Evolutionary conservation across 371 early-diverging fungal genomes (phyloP).

Genomic region (Lichtheimia ornata): DNA sequence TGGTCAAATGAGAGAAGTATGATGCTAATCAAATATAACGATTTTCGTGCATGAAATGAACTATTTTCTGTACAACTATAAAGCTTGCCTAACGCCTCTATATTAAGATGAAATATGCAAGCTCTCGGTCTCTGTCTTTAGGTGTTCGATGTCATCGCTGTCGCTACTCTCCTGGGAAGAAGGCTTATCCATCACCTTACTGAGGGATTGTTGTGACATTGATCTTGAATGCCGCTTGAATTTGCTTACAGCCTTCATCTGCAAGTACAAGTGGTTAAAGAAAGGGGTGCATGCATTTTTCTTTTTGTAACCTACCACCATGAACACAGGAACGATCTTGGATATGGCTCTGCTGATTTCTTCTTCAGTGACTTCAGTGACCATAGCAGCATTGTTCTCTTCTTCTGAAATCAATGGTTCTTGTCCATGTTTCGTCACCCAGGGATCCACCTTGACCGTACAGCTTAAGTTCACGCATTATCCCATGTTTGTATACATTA

Average conservation of each 20-base stretch:
- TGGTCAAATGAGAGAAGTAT: no score
- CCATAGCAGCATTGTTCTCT: slow-evolving; percentile 71
- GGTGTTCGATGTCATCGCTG: slow-evolving; percentile 8
- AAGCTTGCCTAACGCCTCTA: no score
- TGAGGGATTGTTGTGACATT: slow-evolving; percentile 44
- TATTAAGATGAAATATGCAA: slow-evolving; percentile 5
- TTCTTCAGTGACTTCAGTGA: slow-evolving; percentile 81
- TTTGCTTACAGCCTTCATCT: slow-evolving; percentile 55
- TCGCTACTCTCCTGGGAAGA: background rate
- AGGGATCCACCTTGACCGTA: slow-evolving; percentile 69
- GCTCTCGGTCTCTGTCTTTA: slow-evolving; percentile 2
- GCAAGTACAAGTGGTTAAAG: background rate
- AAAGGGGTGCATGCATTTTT: slow-evolving; percentile 1
- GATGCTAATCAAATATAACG: no score
- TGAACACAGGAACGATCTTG: slow-evolving; percentile 57
- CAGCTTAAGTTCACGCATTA: background rate
- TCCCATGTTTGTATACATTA: slow-evolving; percentile 29
- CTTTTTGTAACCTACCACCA: slow-evolving; percentile 40
- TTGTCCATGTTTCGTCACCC: slow-evolving; percentile 80
- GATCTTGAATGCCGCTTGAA: slow-evolving; percentile 56
- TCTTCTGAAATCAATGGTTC: slow-evolving; percentile 69
- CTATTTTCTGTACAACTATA: no score
- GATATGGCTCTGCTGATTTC: slow-evolving; percentile 81
- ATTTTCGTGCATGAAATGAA: no score
- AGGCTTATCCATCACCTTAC: slow-evolving; percentile 34